Base-by-base conservation (phyloP, 2,329 filamentous ascomycete species). In the Colletotrichum spinosum region DNA sequence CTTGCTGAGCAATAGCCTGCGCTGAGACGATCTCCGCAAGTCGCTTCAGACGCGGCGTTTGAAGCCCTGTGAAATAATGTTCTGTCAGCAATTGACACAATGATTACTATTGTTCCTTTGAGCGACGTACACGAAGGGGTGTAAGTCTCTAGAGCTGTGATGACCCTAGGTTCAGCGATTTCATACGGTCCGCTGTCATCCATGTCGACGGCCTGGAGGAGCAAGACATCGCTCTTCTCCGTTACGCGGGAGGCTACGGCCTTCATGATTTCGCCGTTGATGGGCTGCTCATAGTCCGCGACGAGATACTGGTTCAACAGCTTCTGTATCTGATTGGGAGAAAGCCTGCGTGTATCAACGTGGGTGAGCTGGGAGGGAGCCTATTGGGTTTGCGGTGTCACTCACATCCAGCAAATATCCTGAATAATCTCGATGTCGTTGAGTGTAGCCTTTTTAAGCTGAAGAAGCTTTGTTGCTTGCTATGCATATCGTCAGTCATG, bases 371-470 rank as follows among this genome's bases (percentile, higher is more conserved):
- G 4, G 25, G 25, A 4, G 25, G 25, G 25, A 5, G 25, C 25
- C 25, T 25, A 25, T 25, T 25, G 25, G 25, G 25, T n/a, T 15
- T 10, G 44, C 44, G 15, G 44, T 15, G 12, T 39, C 6, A 87
- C 92, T 89, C 82, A 97, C 95, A 98, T 98, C 95, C 95, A 98
- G 87, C 96, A 99, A 73, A 99, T 99, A 77, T 99, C 96, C 83
- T 99, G 96, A 74, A 99, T 99, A 73, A 99, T 99, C 81, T 99
- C 96, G 73, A 99, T 99, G 75, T 99, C 96, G 77, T 98, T 99
- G 76, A 99, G 82, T 1, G 96, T 99, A 8, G 96, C 96, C 83
- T 99, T 99, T 90, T 99, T 99, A 69, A 99, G 85, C 79, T 99
- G 96, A 69, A 99, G 86, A 69, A 99, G 90, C 83, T 99, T 99